phyloP scores from a whole-genome alignment of 2,329 filamentous ascomycete genomes.

The Chaetoscypha palmicola region DNA sequence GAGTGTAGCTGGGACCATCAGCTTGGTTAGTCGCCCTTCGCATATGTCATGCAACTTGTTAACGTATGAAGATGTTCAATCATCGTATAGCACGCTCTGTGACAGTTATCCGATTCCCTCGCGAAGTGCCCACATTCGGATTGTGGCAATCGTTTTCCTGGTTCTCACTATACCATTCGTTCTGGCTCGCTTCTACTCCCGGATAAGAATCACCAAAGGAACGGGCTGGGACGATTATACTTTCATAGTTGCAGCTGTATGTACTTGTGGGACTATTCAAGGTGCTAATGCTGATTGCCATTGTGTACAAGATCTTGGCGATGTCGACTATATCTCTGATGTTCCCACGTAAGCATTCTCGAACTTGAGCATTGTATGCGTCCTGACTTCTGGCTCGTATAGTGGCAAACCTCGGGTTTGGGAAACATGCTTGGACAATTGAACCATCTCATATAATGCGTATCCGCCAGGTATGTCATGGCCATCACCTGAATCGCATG shows the following conservation, averaged over 20 bases:
- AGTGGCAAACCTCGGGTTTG: constrained; percentile 1
- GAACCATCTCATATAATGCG: background rate
- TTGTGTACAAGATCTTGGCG: background rate
- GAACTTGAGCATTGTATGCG: too few relatives aligned
- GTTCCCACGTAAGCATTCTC: constrained; percentile 2
- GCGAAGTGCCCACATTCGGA: background rate
- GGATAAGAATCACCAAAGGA: background rate
- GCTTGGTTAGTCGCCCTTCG: background rate
- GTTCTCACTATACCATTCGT: constrained; percentile 1
- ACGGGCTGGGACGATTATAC: constrained; percentile 4
- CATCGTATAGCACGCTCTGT: background rate
- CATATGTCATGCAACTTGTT: background rate
- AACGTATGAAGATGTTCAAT: background rate
- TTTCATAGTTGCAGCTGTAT: constrained; percentile 2
- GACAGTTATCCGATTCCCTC: background rate
- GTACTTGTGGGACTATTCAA: too few relatives aligned
- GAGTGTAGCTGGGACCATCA: background rate
- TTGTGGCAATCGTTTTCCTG: background rate
- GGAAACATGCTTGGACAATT: background rate
- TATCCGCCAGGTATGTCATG: background rate
- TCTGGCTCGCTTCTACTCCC: background rate
- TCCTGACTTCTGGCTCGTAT: too few relatives aligned
- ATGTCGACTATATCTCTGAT: background rate
- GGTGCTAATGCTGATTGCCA: background rate
- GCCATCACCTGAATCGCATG: background rate